These are phyloP conservation scores for Ramalina peruviana DNA, from an alignment of 495 filamentous ascomycete genomes.

Conservation along the genomic window DNA sequence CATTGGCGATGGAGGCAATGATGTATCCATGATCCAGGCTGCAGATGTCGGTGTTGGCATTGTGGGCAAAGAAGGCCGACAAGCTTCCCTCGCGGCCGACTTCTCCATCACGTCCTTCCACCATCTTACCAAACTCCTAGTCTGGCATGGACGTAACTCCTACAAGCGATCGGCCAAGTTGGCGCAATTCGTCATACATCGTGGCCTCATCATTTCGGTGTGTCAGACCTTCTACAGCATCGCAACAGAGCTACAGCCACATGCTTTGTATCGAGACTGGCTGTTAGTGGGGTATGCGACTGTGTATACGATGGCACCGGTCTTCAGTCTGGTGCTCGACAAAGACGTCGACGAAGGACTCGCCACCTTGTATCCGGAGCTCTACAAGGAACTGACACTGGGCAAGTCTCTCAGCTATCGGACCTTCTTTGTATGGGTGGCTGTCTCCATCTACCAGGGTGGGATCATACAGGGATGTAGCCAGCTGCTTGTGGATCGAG, in stretches of 20 bases:
- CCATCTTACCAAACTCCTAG: slow-evolving; percentile 89
- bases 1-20: slow-evolving; percentile 96
- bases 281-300: slow-evolving; percentile 94
- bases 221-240: slow-evolving; percentile 98
- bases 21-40: slow-evolving; percentile 98
- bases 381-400: slow-evolving; percentile 88
- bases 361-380: slow-evolving; percentile 88
- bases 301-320: slow-evolving; percentile 86
- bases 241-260: slow-evolving; percentile 77
- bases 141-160: slow-evolving; percentile 95
- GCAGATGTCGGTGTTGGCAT: slow-evolving; percentile 97
- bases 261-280: slow-evolving; percentile 93
- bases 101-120: slow-evolving; percentile 92
- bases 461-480: slow-evolving; percentile 83
- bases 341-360: slow-evolving; percentile 86
- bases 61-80: slow-evolving; percentile 92
- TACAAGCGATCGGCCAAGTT: slow-evolving; percentile 95
- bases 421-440: slow-evolving; percentile 96
- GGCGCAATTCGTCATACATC: slow-evolving; percentile 95
- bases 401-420: slow-evolving; percentile 76
- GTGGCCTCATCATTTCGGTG: slow-evolving; percentile 84
- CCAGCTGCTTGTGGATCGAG: slow-evolving; percentile 67
- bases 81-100: slow-evolving; percentile 88
- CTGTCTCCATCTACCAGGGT: slow-evolving; percentile 90
- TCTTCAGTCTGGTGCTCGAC: slow-evolving; percentile 93